phyloP scores from a whole-genome alignment of 306 rosid genomes.

The Argentina anserina region DNA sequence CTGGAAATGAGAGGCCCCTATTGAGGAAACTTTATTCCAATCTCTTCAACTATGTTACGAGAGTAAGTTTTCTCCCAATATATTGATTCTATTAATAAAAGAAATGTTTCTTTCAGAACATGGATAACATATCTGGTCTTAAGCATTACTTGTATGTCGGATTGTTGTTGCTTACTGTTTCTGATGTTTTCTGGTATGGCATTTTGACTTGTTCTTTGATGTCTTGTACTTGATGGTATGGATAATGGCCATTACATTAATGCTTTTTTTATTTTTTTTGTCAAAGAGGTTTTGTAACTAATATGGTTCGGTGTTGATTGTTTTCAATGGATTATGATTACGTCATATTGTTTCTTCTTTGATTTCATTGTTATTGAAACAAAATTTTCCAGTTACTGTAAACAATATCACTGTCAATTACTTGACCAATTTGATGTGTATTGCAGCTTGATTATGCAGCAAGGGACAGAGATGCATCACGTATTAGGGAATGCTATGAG shows the following conservation, averaged over 20 bases:
- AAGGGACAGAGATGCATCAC: slow-evolving; percentile 57
- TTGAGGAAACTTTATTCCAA: slow-evolving; percentile 59
- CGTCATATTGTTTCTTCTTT: neutral
- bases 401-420: neutral
- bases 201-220: neutral
- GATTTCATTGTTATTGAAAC: neutral
- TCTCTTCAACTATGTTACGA: slow-evolving; percentile 52
- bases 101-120: neutral
- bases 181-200: too few relatives aligned
- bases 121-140: neutral
- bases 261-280: neutral
- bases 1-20: slow-evolving; percentile 54
- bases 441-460: slow-evolving; percentile 85
- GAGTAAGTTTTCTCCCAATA: slow-evolving; percentile 26
- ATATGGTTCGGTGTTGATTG: neutral
- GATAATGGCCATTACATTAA: neutral
- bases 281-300: neutral
- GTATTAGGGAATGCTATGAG: slow-evolving; percentile 51
- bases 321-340: neutral
- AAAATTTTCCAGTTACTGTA: slow-evolving; percentile 11
- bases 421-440: neutral
- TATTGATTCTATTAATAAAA: neutral
- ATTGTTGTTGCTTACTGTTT: too few relatives aligned
- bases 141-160: too few relatives aligned
- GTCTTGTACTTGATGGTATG: neutral